phyloP scores from a whole-genome alignment of 129 eudicot species.

The Kitagawia praeruptora region DNA sequence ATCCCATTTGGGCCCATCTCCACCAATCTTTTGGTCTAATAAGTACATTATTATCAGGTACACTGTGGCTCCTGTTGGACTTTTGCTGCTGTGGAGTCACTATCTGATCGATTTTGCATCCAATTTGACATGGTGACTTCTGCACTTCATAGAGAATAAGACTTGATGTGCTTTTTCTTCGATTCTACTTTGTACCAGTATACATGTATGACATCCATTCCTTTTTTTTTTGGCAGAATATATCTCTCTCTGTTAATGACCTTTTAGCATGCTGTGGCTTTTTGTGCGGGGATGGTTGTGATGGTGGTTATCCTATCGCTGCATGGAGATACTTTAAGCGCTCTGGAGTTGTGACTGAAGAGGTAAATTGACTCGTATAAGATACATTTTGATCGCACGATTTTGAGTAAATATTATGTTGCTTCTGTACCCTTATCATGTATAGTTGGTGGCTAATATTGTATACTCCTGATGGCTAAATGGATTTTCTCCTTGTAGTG shows the following conservation, averaged over 20 bases:
- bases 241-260: slow-evolving; percentile 57
- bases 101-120: slow-evolving; percentile 64
- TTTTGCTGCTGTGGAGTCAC: slow-evolving; percentile 62
- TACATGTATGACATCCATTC: neutral
- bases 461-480: neutral
- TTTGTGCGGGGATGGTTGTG: slow-evolving; percentile 55
- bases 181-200: neutral
- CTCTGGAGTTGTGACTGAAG: slow-evolving; percentile 55
- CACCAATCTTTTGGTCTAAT: no score
- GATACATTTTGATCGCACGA: neutral
- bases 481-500: slow-evolving; percentile 33
- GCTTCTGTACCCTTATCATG: neutral
- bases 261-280: slow-evolving; percentile 70
- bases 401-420: neutral
- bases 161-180: neutral
- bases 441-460: neutral
- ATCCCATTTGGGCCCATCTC: no score
- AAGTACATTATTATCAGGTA: no score
- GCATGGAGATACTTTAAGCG: slow-evolving; percentile 54
- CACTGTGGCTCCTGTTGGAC: no score
- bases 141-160: neutral
- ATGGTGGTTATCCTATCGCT: slow-evolving; percentile 56
- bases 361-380: slow-evolving; percentile 24
- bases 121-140: slow-evolving; percentile 35
- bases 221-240: slow-evolving; percentile 32